Conservation (phyloP, 331 rosid genomes). For the Quercus lobata region DNA sequence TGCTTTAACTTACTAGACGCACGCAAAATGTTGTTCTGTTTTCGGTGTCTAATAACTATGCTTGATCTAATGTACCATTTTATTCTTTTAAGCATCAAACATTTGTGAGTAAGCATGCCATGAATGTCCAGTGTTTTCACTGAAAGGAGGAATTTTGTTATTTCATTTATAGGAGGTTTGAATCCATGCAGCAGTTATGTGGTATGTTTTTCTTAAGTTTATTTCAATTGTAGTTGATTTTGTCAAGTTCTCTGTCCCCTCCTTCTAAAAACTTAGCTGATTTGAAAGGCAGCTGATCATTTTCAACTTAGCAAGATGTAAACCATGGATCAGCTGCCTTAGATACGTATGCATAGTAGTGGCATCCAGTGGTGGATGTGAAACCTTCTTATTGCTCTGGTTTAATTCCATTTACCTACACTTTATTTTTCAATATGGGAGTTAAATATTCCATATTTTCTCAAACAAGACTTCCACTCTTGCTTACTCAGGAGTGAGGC, state of each 20-base stretch:
- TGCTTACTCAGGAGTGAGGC: conserved; percentile 56
- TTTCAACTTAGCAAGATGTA: not conserved
- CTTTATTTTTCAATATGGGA: not conserved
- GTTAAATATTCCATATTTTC: not conserved
- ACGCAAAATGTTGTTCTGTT: too few relatives aligned
- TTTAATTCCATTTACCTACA: not conserved
- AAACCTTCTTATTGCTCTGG: not conserved
- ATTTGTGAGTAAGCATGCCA: too few relatives aligned
- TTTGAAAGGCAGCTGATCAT: not conserved
- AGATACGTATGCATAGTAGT: not conserved
- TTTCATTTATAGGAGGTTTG: not conserved
- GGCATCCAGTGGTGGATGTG: not conserved
- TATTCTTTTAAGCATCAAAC: too few relatives aligned
- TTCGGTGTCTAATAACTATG: too few relatives aligned
- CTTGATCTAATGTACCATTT: too few relatives aligned
- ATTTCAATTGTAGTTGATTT: not conserved
- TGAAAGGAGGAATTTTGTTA: too few relatives aligned
- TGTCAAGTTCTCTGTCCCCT: not conserved
- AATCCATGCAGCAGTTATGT: not conserved
- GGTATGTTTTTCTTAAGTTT: not conserved
- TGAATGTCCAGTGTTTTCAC: too few relatives aligned
- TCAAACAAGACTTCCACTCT: not conserved
- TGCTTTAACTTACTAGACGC: too few relatives aligned
- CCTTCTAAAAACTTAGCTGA: not conserved
- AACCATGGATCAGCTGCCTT: not conserved